Percentiles rank a stretch among this genome's conserved stretches.
Conservation (phyloP, 1,284 basidiomycete genomes). For the Pterula multifida region DNA sequence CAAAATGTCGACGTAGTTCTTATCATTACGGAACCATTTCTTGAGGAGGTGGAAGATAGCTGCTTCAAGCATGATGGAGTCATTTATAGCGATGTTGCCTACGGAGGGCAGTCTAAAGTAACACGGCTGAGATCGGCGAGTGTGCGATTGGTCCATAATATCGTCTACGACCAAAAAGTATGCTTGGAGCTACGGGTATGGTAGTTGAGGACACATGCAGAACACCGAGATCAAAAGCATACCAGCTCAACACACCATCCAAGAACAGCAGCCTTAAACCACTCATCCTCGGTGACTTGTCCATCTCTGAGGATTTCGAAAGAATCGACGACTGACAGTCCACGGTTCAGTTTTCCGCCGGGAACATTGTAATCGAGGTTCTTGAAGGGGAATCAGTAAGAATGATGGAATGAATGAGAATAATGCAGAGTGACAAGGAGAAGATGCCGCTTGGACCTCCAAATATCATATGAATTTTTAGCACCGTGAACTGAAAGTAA, state of each 20-base stretch:
- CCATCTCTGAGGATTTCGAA: conserved; percentile 63
- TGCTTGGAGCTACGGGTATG: conserved; percentile 57
- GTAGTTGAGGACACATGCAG: background rate
- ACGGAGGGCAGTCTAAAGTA: conserved; percentile 65
- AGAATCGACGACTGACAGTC: conserved; percentile 76
- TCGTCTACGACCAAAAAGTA: conserved; percentile 86
- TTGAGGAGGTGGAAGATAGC: conserved; percentile 78
- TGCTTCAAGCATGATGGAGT: conserved; percentile 79
- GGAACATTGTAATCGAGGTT: conserved; percentile 77
- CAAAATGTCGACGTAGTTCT: conserved; percentile 66
- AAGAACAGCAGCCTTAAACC: conserved; percentile 65
- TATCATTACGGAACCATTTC: conserved; percentile 62
- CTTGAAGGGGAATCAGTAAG: conserved; percentile 21
- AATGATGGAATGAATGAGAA: background rate
- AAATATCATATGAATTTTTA: too few relatives aligned
- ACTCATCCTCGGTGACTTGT: conserved; percentile 51
- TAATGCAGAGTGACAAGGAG: background rate
- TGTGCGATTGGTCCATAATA: conserved; percentile 78
- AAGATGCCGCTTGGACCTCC: background rate
- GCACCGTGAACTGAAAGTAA: too few relatives aligned
- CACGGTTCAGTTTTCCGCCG: conserved; percentile 82
- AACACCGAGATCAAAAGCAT: conserved; percentile 18
- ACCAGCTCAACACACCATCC: conserved; percentile 84
- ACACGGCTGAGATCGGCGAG: conserved; percentile 76
- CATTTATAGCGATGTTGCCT: conserved; percentile 75